Percentiles rank a stretch among this genome's conserved stretches.
These are phyloP conservation scores for Berberis vulgaris DNA, from an alignment of 164 flowering plant species.

Conservation along the genomic window DNA sequence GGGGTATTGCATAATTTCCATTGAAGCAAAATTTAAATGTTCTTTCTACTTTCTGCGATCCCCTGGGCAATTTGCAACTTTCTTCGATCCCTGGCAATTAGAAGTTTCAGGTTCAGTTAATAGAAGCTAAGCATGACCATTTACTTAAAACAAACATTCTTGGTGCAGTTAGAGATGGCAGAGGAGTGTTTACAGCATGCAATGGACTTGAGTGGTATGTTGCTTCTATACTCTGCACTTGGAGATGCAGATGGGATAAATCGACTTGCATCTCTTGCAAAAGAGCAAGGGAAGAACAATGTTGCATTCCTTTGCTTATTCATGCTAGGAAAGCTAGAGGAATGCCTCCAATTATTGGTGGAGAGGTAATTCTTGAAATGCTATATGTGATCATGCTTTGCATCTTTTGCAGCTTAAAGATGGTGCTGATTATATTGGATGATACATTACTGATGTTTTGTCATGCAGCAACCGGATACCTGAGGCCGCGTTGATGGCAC, in stretches of 20 bases:
- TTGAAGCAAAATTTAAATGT: too few relatives aligned
- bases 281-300: slow-evolving; percentile 92
- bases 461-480: slow-evolving; percentile 90
- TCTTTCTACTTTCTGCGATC: too few relatives aligned
- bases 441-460: background rate
- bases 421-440: background rate
- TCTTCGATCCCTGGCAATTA: too few relatives aligned
- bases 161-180: slow-evolving; percentile 87
- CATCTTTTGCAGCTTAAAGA: background rate
- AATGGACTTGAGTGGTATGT: slow-evolving; percentile 83
- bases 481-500: slow-evolving; percentile 97
- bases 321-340: slow-evolving; percentile 88
- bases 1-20: too few relatives aligned
- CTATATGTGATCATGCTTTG: background rate
- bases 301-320: slow-evolving; percentile 91
- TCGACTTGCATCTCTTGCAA: slow-evolving; percentile 74
- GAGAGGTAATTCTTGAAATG: slow-evolving; percentile 51
- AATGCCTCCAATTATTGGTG: slow-evolving; percentile 83
- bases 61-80: too few relatives aligned
- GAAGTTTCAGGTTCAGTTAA: too few relatives aligned
- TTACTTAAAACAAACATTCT: background rate
- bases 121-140: too few relatives aligned
- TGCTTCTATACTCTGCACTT: slow-evolving; percentile 84
- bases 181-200: slow-evolving; percentile 84
- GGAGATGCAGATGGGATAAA: slow-evolving; percentile 92